These are phyloP conservation scores for Aspergillus sp. DNA, from an alignment of 2,329 filamentous ascomycete genomes.

Conservation along the genomic window DNA sequence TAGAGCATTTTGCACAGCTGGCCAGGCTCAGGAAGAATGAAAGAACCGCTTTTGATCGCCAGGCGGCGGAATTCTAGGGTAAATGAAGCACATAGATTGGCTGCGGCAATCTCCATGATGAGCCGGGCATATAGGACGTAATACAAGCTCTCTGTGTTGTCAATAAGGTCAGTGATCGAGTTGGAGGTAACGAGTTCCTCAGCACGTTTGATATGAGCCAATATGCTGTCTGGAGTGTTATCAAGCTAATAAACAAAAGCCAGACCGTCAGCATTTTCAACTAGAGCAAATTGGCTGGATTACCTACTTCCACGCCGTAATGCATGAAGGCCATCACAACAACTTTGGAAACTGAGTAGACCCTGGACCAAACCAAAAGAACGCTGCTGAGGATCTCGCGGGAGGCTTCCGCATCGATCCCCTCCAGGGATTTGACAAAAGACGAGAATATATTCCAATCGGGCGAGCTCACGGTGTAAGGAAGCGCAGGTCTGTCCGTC, in stretches of 20 bases:
- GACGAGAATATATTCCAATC: conserved; percentile 28
- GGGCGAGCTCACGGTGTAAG: conserved; percentile 32
- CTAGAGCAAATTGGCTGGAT: neutral
- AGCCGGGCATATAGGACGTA: conserved; percentile 39
- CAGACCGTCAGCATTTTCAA: neutral
- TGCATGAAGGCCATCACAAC: conserved; percentile 31
- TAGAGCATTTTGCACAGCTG: conserved; percentile 36
- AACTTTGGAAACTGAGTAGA: conserved; percentile 40
- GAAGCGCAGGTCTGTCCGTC: conserved; percentile 20
- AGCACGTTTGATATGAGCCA: conserved; percentile 30
- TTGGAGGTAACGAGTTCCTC: conserved; percentile 30
- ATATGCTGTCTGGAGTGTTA: conserved; percentile 26
- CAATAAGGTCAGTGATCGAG: conserved; percentile 31
- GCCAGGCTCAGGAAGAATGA: conserved; percentile 33
- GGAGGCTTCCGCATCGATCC: conserved; percentile 17
- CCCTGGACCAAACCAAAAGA: conserved; percentile 30
- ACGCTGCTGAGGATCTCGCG: conserved; percentile 28
- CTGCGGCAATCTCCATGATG: conserved; percentile 36
- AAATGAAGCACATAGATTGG: conserved; percentile 37
- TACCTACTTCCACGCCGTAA: conserved; percentile 36
- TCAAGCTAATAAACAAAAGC: conserved; percentile 29
- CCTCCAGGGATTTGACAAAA: conserved; percentile 17
- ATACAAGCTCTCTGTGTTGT: conserved; percentile 37
- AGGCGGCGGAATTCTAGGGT: conserved; percentile 23
- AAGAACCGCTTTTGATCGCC: conserved; percentile 13